A percentile compares a stretch with the other conserved stretches of the same genome.
phyloP scores from a whole-genome alignment of 495 filamentous ascomycete species.

The Penicillium pancosmium region DNA sequence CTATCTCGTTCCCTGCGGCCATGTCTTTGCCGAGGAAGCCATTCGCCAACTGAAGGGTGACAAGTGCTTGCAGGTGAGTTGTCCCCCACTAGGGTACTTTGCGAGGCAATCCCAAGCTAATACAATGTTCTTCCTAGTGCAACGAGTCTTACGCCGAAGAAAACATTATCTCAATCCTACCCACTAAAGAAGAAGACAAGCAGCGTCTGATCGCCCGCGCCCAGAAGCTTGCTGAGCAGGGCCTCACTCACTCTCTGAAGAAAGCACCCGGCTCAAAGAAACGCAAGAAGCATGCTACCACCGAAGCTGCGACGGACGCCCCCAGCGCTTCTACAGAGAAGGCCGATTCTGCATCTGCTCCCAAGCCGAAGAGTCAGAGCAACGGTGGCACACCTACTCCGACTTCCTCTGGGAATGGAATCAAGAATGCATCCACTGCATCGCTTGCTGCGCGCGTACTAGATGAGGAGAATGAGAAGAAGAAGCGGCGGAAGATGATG shows the following conservation, averaged over 20 bases:
- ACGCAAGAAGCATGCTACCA: conserved; percentile 59
- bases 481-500: conserved; percentile 75
- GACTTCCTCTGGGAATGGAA: conserved; percentile 49
- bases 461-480: conserved; percentile 78
- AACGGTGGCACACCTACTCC: conserved; percentile 36
- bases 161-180: conserved; percentile 84
- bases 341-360: conserved; percentile 1
- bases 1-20: conserved; percentile 93
- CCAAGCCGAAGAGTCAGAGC: conserved; percentile 25
- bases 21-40: conserved; percentile 86
- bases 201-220: conserved; percentile 65
- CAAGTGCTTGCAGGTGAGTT: conserved; percentile 60
- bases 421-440: conserved; percentile 86
- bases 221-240: conserved; percentile 64
- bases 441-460: conserved; percentile 82
- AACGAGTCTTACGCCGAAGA: conserved; percentile 70
- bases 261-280: conserved; percentile 74
- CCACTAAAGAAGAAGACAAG: conserved; percentile 70
- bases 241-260: conserved; percentile 86
- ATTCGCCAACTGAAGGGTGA: conserved; percentile 74
- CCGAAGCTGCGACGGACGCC: conserved; percentile 19
- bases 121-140: conserved; percentile 49
- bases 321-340: conserved; percentile 8
- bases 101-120: not conserved
- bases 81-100: not conserved